phyloP scores from a whole-genome alignment of 192 early-diverging fungal species.

The Spizellomyces sp. region DNA sequence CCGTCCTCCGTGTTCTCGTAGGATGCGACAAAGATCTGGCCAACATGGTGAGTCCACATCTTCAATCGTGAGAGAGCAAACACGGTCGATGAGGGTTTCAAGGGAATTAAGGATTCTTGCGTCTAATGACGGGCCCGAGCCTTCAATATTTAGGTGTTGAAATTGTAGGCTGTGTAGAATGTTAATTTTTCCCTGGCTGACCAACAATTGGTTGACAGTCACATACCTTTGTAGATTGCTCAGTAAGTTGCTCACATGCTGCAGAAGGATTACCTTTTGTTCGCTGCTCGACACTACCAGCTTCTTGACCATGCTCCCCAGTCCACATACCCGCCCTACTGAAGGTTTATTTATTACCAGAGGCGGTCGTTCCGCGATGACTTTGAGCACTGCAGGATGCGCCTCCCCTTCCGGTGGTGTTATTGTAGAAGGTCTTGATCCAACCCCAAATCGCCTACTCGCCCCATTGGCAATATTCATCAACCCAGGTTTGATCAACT shows the following conservation, averaged over 20 bases:
- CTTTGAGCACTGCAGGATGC: background rate
- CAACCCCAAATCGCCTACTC: slow-evolving; percentile 10
- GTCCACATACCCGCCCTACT: slow-evolving; percentile 1
- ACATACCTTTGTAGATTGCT: slow-evolving; percentile 29
- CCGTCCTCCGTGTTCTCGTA: slow-evolving; percentile 29
- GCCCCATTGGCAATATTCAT: slow-evolving; percentile 27
- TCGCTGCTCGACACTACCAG: slow-evolving; percentile 28
- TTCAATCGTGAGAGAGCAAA: slow-evolving; percentile 39
- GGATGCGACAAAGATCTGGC: slow-evolving; percentile 35
- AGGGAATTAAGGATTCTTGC: slow-evolving; percentile 35
- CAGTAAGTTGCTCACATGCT: slow-evolving; percentile 26
- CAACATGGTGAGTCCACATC: slow-evolving; percentile 48
- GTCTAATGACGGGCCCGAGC: slow-evolving; percentile 27
- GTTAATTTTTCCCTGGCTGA: background rate
- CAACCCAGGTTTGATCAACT: slow-evolving; percentile 24
- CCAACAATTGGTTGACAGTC: background rate
- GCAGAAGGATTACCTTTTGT: slow-evolving; percentile 31
- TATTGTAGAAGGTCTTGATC: background rate
- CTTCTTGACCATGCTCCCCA: slow-evolving; percentile 34
- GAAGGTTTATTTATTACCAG: background rate
- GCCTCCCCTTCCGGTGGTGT: background rate
- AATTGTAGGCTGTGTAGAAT: slow-evolving; percentile 25
- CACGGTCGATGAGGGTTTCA: slow-evolving; percentile 30
- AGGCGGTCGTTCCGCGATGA: background rate
- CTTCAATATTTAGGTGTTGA: slow-evolving; percentile 19